A percentile compares a stretch with the other conserved stretches of the same genome.
phyloP scores from a whole-genome alignment of 2,329 filamentous ascomycete genomes.

The Mycosphaerelloides madeirae region DNA sequence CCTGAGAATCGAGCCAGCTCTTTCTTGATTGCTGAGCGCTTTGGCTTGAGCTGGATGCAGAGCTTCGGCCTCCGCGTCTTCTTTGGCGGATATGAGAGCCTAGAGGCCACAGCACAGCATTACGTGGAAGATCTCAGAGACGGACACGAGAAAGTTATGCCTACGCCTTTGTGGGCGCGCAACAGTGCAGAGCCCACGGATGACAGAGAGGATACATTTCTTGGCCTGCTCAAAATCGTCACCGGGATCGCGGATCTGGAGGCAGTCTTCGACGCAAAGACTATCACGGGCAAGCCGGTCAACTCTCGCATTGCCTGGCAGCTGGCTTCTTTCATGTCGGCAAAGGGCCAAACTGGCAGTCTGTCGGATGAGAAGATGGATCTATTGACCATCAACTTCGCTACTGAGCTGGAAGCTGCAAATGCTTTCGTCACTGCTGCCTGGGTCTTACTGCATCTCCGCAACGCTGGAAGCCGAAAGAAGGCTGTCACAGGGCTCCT shows the following conservation, averaged over 20 bases:
- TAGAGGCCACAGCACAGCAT: conserved; percentile 66
- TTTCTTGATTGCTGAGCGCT: conserved; percentile 78
- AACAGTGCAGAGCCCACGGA: conserved; percentile 33
- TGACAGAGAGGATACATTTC: conserved; percentile 70
- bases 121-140: conserved; percentile 71
- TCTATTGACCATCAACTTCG: conserved; percentile 54
- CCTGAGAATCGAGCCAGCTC: conserved; percentile 74
- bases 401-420: conserved; percentile 29
- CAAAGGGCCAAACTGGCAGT: conserved; percentile 22
- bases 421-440: conserved; percentile 24
- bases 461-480: conserved; percentile 19
- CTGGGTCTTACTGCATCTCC: conserved; percentile 32
- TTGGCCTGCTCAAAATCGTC: conserved; percentile 72
- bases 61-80: conserved; percentile 87
- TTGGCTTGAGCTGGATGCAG: conserved; percentile 87
- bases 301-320: conserved; percentile 80
- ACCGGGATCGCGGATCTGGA: conserved; percentile 49
- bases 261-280: conserved; percentile 68
- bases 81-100: conserved; percentile 68
- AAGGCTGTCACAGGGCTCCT: conserved; percentile 46
- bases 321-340: conserved; percentile 57
- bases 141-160: conserved; percentile 63
- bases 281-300: conserved; percentile 68
- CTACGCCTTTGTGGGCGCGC: conserved; percentile 58
- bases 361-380: conserved; percentile 51